Base-by-base conservation (phyloP, 139 green algal genomes). In the Chlamydomonas sp. region DNA sequence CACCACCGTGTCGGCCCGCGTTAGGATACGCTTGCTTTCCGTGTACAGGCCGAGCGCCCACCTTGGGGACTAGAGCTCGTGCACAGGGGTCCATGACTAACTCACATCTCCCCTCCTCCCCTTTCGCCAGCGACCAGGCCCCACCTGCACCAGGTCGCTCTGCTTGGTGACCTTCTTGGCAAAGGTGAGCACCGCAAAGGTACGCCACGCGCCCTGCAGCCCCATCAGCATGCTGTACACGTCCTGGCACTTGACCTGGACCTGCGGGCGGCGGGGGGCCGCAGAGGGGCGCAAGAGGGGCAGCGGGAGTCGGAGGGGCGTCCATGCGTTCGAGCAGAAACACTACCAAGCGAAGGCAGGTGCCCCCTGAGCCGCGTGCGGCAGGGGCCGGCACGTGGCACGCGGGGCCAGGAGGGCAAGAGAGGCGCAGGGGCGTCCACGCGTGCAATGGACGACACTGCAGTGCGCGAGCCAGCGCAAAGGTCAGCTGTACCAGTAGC, bases 181-280 rank as follows among this genome's bases (percentile, higher is more conserved):
- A 60, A 97, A 90, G 69, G 94, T 93, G n/a, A 96, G 75, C 73
- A 93, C 76, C 10, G 90, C 91, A 63, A 94, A 95, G 16, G 76
- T 86, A 60, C 82, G 79, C 85, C 91, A 92, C 20, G 77, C 79
- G 15, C 90, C 81, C 18, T 79, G 63, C 88, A 95, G 87, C 59
- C 60, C 49, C 6, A 49, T 78, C 72, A 97, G 64, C 57, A 95
- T 90, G 4, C 77, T 14, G 61, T 86, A 88, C 62, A 97, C 79
- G 15, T 93, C 89, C 66, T 77, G 60, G n/a, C 88, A 89, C 88
- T 96, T 96, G 60, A 58, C 80, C 10, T 75, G 74, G 14, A 96
- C 91, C 94, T 96, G 91, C 74, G 73, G 12, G 69, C n/a, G 18
- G 0, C 4, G 17, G 2, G 20, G 17, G 9, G 59, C 18, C 3